Base-by-base conservation (phyloP, 352 stramenopile genomes). In the Aphanomyces euteiches region DNA sequence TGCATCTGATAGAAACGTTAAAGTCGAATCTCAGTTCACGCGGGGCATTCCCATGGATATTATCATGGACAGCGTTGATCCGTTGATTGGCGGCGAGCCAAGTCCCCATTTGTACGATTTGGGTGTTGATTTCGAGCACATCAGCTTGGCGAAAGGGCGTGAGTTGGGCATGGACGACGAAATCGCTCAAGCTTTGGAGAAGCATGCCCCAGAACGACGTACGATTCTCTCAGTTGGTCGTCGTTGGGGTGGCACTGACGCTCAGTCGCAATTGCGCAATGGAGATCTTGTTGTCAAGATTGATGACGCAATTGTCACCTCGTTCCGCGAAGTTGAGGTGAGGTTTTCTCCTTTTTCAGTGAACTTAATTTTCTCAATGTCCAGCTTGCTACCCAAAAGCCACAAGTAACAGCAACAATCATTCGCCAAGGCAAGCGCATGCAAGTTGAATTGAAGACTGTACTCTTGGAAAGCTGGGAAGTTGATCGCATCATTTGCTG, bases 401-500 rank as follows among this genome's bases (percentile, higher is more conserved):
- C 84, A 1, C 73, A 88, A 41, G 87, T 96, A 34, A 72, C 80
- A 68, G 80, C 96, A 17, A 96, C 88, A 41, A 84, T 97, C 48
- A 85, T 96, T n/a, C 83, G 89, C 28, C 85, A 96, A 64, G 82
- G 87, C 12, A 73, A 87, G 7, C 84, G 92, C 67, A 79, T 85
- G 59, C 72, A 85, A 21, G 19, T 96, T 10, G 66, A 83, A 5
- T 76, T 96, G n/a, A 89, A 92, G 68, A 88, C 87, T 21, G 74
- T 93, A 48, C 82, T 84, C 40, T 78, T 96, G 74, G 79, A 93
- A 66, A 84, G 84, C 54, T 93, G 85, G 4, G 89, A 96, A 74
- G 94, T 96, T 47, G 90, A 96, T 60, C 87, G 91, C 40, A 90
- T 98, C 45, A 81, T 98, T 54, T 92, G 96, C 66, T 98, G 90